Evolutionary conservation across 2,329 filamentous ascomycete species (phyloP), one percentile per base, ranked within the genome.

Genomic region (Pseudogymnoascus sp.): DNA sequence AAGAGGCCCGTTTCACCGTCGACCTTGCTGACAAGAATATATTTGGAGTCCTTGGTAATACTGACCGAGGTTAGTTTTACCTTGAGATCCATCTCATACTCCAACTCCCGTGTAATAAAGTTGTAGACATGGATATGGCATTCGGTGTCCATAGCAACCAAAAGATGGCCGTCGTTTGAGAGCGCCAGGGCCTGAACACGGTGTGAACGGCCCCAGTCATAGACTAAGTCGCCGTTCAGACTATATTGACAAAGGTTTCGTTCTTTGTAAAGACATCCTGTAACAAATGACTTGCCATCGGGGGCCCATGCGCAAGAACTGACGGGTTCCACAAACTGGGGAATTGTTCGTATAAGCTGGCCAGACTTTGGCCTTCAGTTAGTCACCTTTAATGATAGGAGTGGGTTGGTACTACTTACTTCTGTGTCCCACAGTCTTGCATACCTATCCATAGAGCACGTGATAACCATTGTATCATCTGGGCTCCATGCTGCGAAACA

Each of bases 401-500:
- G 25, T 9, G 12, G 9, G 47, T 8, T 15, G 28, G 35, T 4
- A 28, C 8, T 12, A 74, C 82, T 75, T 75, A 90, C 88, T 66
- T 80, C 76, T 14, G 81, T 77, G 72, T 91, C 84, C 89, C 90
- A 96, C 64, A 96, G 74, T 36, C 87, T 82, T 1, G 90, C 91
- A 64, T 81, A 82, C 50, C 82, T 83, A 69, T 96, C 90, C 66
- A 84, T 81, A 14, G 85, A 89, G 71, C 93, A 97, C 14, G 88
- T 93, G 38, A 97, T 85, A 35, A 99, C 79, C 75, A 90, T 90
- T 1, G 82, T 82, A 74, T 96, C 90, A 72, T 99, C 91, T 4
- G 92, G 94, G 71, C 92, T 97, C 90, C 94, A 99, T 1, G 90
- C 81, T 3, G 96, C 76, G 68, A 92, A 91, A 18, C 89, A 87